Conservation (phyloP, 1,139 yeast species). For the Arxiozyma slooffiae region DNA sequence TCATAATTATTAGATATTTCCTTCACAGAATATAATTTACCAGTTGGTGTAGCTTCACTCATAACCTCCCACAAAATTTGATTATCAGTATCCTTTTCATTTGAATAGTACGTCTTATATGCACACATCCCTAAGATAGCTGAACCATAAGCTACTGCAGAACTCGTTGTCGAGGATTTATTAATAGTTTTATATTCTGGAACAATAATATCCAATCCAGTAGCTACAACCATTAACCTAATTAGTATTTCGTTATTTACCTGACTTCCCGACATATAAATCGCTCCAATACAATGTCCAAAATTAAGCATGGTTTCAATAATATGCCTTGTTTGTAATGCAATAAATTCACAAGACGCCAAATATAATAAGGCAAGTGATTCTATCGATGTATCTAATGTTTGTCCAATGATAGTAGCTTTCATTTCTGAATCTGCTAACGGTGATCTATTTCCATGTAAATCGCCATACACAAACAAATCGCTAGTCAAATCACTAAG, state of each 20-base stretch:
- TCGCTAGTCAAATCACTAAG: constrained; percentile 76
- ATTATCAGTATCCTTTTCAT: constrained; percentile 36
- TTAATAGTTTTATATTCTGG: constrained; percentile 50
- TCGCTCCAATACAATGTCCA: constrained; percentile 67
- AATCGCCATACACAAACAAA: constrained; percentile 87
- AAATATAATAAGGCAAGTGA: constrained; percentile 78
- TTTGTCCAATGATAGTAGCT: constrained; percentile 86
- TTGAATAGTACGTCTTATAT: constrained; percentile 8
- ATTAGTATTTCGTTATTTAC: constrained; percentile 84
- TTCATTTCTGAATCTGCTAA: constrained; percentile 90
- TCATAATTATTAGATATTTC: constrained; percentile 47
- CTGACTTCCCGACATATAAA: constrained; percentile 94
- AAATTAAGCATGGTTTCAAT: constrained; percentile 70
- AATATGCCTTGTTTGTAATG: constrained; percentile 94
- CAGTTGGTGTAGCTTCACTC: constrained; percentile 77
- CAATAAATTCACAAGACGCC: constrained; percentile 94
- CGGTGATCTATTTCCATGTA: constrained; percentile 94
- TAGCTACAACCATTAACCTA: constrained; percentile 84
- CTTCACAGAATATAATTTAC: constrained; percentile 65
- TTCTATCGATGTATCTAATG: constrained; percentile 80
- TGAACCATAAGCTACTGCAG: constrained; percentile 93
- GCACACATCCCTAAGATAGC: constrained; percentile 95
- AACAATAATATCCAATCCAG: constrained; percentile 83
- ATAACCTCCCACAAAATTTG: constrained; percentile 58
- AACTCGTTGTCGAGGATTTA: constrained; percentile 45